Evolutionary conservation across 768 basidiomycete genomes (phyloP).

Genomic region (Lactifluus volemus): DNA sequence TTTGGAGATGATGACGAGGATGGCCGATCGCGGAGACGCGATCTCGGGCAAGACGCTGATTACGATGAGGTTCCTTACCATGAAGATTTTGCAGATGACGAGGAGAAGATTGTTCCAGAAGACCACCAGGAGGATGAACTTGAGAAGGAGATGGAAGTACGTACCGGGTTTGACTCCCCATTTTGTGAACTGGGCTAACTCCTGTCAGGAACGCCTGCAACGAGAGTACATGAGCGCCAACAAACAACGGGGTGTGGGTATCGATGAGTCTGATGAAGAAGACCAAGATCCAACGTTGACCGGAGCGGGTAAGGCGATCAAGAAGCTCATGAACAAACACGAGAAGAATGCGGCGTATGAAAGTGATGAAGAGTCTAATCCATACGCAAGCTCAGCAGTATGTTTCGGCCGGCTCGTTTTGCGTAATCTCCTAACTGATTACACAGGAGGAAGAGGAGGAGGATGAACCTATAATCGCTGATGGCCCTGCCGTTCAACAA

Average conservation of each 20-base stretch:
- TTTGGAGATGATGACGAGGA: slow-evolving; percentile 59
- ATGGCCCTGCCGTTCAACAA: slow-evolving; percentile 37
- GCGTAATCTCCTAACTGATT: slow-evolving; percentile 11
- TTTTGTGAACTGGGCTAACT: slow-evolving; percentile 4
- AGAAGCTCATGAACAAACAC: slow-evolving; percentile 75
- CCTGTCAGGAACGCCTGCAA: slow-evolving; percentile 67
- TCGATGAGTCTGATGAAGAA: slow-evolving; percentile 70
- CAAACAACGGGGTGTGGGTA: slow-evolving; percentile 56
- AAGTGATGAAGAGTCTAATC: slow-evolving; percentile 67
- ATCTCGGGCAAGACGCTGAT: slow-evolving; percentile 69
- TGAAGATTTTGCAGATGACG: slow-evolving; percentile 81
- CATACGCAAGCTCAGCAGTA: slow-evolving; percentile 70
- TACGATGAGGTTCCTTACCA: slow-evolving; percentile 78
- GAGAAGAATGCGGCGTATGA: slow-evolving; percentile 82
- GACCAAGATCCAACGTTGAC: slow-evolving; percentile 51
- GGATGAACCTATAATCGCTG: slow-evolving; percentile 44
- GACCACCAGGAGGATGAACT: slow-evolving; percentile 72
- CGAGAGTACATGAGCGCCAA: slow-evolving; percentile 74
- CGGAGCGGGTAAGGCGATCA: slow-evolving; percentile 70
- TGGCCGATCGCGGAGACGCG: slow-evolving; percentile 40
- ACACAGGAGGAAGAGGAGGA: slow-evolving; percentile 58
- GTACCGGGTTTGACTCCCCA: slow-evolving; percentile 16
- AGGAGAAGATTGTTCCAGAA: slow-evolving; percentile 58
- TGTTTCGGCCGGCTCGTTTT: neutral
- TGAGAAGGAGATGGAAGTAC: slow-evolving; percentile 71